phyloP scores from a whole-genome alignment of 495 filamentous ascomycete genomes.

The Xylaria scruposa region DNA sequence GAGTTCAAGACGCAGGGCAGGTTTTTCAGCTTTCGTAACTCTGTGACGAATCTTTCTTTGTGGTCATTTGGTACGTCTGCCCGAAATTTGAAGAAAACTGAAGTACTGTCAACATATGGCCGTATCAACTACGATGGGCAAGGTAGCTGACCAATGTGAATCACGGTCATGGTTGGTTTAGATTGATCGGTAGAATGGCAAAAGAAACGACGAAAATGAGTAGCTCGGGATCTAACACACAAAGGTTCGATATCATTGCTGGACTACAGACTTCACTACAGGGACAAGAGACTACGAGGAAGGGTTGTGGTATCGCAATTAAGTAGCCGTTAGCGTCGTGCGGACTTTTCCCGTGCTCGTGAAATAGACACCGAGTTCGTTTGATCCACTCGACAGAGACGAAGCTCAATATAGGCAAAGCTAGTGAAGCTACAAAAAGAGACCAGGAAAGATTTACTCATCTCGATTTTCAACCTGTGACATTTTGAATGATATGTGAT shows the following conservation, averaged over 20 bases:
- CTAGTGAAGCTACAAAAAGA: background rate
- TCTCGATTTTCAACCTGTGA: background rate
- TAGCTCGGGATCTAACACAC: background rate
- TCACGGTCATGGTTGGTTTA: background rate
- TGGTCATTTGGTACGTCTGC: constrained; percentile 42
- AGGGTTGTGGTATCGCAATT: background rate
- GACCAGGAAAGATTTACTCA: background rate
- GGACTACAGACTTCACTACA: background rate
- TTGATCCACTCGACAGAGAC: background rate
- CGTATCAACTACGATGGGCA: background rate
- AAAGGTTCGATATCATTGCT: too few species aligned
- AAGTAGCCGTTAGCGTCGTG: background rate
- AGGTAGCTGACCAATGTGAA: constrained; percentile 4
- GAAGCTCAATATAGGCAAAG: background rate
- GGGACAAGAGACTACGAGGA: background rate
- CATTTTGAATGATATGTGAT: background rate
- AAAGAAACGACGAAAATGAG: background rate
- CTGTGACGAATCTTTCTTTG: constrained; percentile 47
- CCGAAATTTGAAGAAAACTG: constrained; percentile 57
- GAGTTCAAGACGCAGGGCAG: constrained; percentile 50
- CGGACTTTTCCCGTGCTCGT: constrained; percentile 8
- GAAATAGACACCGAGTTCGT: background rate
- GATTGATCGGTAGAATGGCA: background rate
- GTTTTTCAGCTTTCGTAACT: constrained; percentile 52
- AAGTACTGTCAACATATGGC: background rate